These are phyloP conservation scores for Pestalotiopsis sp. DNA, from an alignment of 2,329 filamentous ascomycete genomes.

Conservation along the genomic window DNA sequence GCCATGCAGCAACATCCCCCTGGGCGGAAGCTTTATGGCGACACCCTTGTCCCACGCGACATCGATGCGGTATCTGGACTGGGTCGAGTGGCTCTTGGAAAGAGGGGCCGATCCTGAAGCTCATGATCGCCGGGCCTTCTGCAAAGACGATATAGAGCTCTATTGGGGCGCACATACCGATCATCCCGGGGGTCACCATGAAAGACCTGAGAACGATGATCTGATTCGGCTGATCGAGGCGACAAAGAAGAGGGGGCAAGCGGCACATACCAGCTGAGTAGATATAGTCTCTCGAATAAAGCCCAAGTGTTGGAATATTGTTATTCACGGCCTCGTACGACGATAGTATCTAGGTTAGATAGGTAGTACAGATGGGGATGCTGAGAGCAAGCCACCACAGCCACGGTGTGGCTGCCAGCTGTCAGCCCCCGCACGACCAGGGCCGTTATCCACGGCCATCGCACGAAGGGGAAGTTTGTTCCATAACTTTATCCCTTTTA, in stretches of 20 bases:
- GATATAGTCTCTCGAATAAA: not conserved
- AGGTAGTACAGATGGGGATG: too few species aligned
- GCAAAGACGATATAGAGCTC: not conserved
- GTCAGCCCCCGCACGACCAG: too few species aligned
- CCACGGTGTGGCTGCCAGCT: too few species aligned
- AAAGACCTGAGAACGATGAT: not conserved
- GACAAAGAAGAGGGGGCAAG: not conserved
- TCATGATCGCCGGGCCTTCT: slow-evolving; percentile 1
- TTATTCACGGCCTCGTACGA: too few species aligned
- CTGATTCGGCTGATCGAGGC: not conserved
- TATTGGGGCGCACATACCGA: not conserved
- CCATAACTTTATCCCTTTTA: too few species aligned
- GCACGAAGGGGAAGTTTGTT: too few species aligned
- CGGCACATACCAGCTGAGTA: not conserved
- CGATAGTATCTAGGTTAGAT: too few species aligned
- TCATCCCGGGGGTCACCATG: not conserved
- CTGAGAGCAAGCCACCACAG: too few species aligned
- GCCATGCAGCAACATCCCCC: not conserved
- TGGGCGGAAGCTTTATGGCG: not conserved
- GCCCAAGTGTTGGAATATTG: too few species aligned
- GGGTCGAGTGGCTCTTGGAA: slow-evolving; percentile 7
- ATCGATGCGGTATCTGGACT: not conserved
- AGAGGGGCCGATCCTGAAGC: slow-evolving; percentile 7
- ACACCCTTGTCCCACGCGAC: slow-evolving; percentile 4
- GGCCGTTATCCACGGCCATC: too few species aligned